These are phyloP conservation scores for Setomelanomma holmii DNA, from an alignment of 2,329 filamentous ascomycete genomes.

Conservation along the genomic window DNA sequence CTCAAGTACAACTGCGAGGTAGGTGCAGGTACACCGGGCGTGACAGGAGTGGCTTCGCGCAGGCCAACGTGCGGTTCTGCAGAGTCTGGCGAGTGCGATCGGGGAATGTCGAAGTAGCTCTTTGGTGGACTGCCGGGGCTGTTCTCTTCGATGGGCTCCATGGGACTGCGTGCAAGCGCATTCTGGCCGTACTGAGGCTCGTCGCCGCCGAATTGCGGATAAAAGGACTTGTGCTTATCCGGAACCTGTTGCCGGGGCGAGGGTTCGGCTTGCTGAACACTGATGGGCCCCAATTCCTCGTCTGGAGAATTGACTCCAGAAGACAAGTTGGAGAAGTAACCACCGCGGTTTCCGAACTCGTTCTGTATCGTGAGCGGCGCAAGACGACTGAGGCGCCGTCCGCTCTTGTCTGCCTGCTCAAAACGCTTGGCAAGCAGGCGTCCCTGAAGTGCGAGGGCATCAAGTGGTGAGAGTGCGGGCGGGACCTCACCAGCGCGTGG, in stretches of 20 bases:
- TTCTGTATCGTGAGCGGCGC: conserved; percentile 84
- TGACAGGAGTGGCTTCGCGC: conserved; percentile 54
- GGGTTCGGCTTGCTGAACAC: conserved; percentile 30
- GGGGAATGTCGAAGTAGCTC: conserved; percentile 56
- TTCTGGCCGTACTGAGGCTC: conserved; percentile 33
- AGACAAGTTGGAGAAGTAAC: conserved; percentile 79
- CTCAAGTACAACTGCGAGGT: conserved; percentile 44
- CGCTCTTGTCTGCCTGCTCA: conserved; percentile 74
- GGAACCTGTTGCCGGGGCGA: conserved; percentile 38
- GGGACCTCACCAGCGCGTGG: conserved; percentile 68
- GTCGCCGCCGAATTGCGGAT: conserved; percentile 44
- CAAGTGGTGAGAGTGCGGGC: conserved; percentile 89
- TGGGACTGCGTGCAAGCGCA: conserved; percentile 38
- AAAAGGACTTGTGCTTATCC: conserved; percentile 46
- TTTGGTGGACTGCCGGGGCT: conserved; percentile 30
- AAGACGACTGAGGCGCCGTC: conserved; percentile 82
- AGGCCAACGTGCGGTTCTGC: conserved; percentile 51
- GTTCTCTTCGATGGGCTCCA: conserved; percentile 46
- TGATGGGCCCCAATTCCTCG: conserved; percentile 47
- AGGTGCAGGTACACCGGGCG: conserved; percentile 42
- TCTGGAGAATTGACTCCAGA: conserved; percentile 62
- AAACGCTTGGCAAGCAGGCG: conserved; percentile 86
- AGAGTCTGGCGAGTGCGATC: conserved; percentile 55
- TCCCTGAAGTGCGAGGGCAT: conserved; percentile 93
- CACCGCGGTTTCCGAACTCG: conserved; percentile 78